Evolutionary conservation across 768 basidiomycete species (phyloP), one percentile per base, ranked within the genome.

Genomic region (Naematelia encephala): DNA sequence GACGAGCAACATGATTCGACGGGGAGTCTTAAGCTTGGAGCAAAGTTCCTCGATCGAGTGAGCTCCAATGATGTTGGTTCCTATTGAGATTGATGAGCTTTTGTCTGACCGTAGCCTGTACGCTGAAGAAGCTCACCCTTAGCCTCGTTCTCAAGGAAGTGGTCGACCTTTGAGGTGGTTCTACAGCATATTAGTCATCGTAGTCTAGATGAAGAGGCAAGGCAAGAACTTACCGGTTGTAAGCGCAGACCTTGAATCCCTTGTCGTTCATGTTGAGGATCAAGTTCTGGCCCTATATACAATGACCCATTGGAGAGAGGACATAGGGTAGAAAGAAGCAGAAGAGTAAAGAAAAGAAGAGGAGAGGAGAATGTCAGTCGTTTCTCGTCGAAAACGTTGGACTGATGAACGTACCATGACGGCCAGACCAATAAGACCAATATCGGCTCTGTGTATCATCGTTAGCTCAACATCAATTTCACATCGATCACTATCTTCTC

Each of bases 211-310:
- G 30, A 19, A 22, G 28, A n/a, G 26, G 5, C 10, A 14, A 28
- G 19, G 11, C 5, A 21, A 34, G 34, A n/a, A 65, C 72, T 56
- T 22, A 74, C 72, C 96, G 88, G 84, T 99, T 99, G 82, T 89
- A 99, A 12, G 90, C 91, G 67, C 91, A 87, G 71, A 99, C 96
- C 65, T 81, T 91, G 82, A 92, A 99, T 53, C 96, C 96, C 72
- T 99, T 99, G 83, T 99, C 96, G 79, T 96, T 96, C 90, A 96
- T 97, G 82, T 97, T 96, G 70, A 97, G 82, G 78, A 96, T 93
- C 76, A 96, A 79, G 78, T 94, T 96, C 85, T 94, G 92, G 74
- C 91, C 92, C 91, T 92, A 71, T 49, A 39, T 8, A 16, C 34
- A 16, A 16, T 8, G 34, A 39, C 8, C 34, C 8, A 39, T 55